phyloP scores from a whole-genome alignment of 805 yeast genomes.

The Metschnikowia gruessii region DNA sequence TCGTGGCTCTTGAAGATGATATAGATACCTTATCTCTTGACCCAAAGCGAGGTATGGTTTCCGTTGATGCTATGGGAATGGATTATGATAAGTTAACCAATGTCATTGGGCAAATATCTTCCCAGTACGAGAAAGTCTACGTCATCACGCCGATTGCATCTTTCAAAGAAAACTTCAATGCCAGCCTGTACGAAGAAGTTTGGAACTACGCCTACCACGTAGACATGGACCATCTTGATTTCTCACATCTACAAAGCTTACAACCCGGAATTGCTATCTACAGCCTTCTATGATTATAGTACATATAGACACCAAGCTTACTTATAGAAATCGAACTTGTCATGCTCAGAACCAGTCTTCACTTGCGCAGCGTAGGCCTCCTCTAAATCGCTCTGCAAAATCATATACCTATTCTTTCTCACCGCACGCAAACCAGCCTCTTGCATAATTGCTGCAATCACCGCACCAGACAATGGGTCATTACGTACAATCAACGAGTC shows the following conservation, averaged over 20 bases:
- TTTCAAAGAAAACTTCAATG: slow-evolving; percentile 34
- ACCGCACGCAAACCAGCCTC: slow-evolving; percentile 99
- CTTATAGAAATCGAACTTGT: slow-evolving; percentile 96
- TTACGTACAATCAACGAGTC: slow-evolving; percentile 93
- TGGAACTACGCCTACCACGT: slow-evolving; percentile 48
- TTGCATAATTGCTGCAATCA: slow-evolving; percentile 99
- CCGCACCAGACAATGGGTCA: slow-evolving; percentile 95
- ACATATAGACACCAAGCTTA: slow-evolving; percentile 25
- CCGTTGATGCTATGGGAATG: slow-evolving; percentile 51
- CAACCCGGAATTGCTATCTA: slow-evolving; percentile 66
- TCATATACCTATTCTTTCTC: slow-evolving; percentile 95
- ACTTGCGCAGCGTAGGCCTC: slow-evolving; percentile 98
- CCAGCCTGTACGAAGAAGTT: slow-evolving; percentile 34
- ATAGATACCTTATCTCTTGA: slow-evolving; percentile 1
- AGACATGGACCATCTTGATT: slow-evolving; percentile 75
- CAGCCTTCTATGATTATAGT: slow-evolving; percentile 24
- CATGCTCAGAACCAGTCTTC: slow-evolving; percentile 91
- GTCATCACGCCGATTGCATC: slow-evolving; percentile 44
- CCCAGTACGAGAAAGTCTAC: slow-evolving; percentile 14
- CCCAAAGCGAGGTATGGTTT: neutral
- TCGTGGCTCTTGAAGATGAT: slow-evolving; percentile 17
- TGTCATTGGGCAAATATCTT: slow-evolving; percentile 16
- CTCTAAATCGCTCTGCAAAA: slow-evolving; percentile 91
- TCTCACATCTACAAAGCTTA: slow-evolving; percentile 44
- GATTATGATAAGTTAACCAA: slow-evolving; percentile 24